Evolutionary conservation across 2,329 filamentous ascomycete species (phyloP), one percentile per base, ranked within the genome.

Genomic region (Neopestalotiopsis sp.): DNA sequence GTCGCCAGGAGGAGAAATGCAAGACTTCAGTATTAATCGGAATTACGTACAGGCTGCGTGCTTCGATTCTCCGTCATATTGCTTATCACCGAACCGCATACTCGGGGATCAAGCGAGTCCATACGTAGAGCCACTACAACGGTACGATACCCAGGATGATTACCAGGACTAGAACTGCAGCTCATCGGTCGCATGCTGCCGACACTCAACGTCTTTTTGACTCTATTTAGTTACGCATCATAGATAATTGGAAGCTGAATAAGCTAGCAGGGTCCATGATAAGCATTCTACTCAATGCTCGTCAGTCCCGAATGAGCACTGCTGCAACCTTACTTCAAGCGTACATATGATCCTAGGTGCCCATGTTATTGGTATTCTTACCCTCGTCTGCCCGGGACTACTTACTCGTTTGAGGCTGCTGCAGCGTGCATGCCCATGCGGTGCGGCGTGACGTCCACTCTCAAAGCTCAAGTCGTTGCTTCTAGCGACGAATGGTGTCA

Each of bases 371-470:
- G 17, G n/a, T 20, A 20, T 20, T 52, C 17, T 52, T 17, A 52
- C 45, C 45, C 45, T n/a, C 17, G 45, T 17, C 34, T 10, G 34
- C 17, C 17, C 45, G 45, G 59, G 74, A 67, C 69, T 75, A 49
- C 30, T n/a, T 28, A 20, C 7, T 34, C 20, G 49, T 28, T 57
- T 57, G 30, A 28, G 32, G 32, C 49, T 57, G 64, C n/a, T 61
- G 59, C 20, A 13, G 12, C 9, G 0, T n/a, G 59, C 30, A 14
- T 14, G n/a, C 45, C 9, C 45, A 17, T 17, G n/a, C 6, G 45
- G 45, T 24, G n/a, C n/a, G n/a, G 12, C 14, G n/a, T 59, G 34
- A 38, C 56, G 56, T 58, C 56, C 56, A 12, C 30, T 30, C 56
- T 58, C 2, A 24, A 10, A 38, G 2, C 34, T 38, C 34, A 38